A percentile compares a stretch with the other conserved stretches of the same genome.
These are phyloP conservation scores for Solanum tarapatanum DNA, from an alignment of 257 asterid genomes.

Conservation along the genomic window DNA sequence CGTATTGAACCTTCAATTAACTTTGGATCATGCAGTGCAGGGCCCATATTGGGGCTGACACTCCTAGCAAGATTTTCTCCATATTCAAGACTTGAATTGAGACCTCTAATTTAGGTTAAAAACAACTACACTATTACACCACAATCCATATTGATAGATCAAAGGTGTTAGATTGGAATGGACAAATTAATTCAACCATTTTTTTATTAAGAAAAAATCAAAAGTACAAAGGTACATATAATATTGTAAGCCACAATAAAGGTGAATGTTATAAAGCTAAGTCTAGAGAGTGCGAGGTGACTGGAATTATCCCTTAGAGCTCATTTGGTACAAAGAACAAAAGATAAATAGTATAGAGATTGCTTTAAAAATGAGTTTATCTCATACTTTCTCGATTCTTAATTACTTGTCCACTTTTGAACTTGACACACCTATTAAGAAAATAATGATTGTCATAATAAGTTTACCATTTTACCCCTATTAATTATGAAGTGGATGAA, in stretches of 20 bases:
- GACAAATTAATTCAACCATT: neutral
- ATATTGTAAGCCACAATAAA: neutral
- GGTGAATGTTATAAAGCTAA: neutral
- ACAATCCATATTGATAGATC: neutral
- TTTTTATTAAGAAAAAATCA: neutral
- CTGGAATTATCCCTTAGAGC: neutral
- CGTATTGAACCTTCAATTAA: no score
- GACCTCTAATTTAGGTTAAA: neutral
- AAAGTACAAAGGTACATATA: neutral
- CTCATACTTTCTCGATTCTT: accelerated
- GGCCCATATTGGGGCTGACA: neutral
- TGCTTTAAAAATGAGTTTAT: neutral
- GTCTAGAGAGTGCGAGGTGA: neutral
- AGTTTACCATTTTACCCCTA: neutral
- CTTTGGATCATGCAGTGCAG: neutral
- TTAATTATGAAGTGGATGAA: neutral
- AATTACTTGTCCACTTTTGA: neutral
- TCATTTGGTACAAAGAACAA: neutral
- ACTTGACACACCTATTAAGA: accelerated
- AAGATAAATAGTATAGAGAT: neutral
- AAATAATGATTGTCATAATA: neutral
- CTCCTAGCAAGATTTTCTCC: neutral
- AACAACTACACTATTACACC: neutral
- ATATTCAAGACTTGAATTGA: neutral
- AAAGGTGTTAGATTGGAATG: neutral